These are phyloP conservation scores for Phascolomyces articulosus DNA, from an alignment of 371 early-diverging fungal genomes.

Conservation along the genomic window DNA sequence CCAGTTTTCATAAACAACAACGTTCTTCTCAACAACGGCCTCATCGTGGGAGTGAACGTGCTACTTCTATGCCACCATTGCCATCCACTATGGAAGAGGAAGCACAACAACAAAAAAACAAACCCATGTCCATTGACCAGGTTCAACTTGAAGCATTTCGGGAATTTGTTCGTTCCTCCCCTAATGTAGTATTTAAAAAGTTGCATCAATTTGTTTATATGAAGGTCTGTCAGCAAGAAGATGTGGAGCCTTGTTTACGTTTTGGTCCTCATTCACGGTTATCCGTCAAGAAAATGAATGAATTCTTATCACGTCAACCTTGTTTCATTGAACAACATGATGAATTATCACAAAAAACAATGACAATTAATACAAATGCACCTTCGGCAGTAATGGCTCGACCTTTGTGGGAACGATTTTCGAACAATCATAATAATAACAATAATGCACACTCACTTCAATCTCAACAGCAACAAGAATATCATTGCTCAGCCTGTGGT, in stretches of 20 bases:
- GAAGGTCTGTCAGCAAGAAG: constrained; percentile 71
- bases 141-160: constrained; percentile 74
- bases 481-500: constrained; percentile 83
- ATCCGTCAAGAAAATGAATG: constrained; percentile 78
- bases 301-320: constrained; percentile 78
- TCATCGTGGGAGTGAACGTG: constrained; percentile 1
- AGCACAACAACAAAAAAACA: constrained; percentile 6
- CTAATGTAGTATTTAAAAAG: constrained; percentile 63
- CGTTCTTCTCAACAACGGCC: constrained; percentile 17
- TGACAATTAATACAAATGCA: constrained; percentile 33
- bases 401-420: constrained; percentile 64
- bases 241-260: constrained; percentile 83
- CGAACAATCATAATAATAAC: constrained; percentile 1
- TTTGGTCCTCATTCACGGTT: constrained; percentile 87
- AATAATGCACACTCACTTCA: neutral
- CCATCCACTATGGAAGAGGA: constrained; percentile 14
- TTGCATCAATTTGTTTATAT: constrained; percentile 74
- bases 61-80: constrained; percentile 29
- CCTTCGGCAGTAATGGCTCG: constrained; percentile 31
- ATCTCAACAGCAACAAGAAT: neutral
- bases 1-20: constrained; percentile 7
- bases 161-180: constrained; percentile 71
- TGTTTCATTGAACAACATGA: constrained; percentile 71
- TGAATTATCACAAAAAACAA: constrained; percentile 28
- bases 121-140: constrained; percentile 56